Evolutionary conservation across 495 filamentous ascomycete species (phyloP).

Genomic region (Neurospora intermedia): DNA sequence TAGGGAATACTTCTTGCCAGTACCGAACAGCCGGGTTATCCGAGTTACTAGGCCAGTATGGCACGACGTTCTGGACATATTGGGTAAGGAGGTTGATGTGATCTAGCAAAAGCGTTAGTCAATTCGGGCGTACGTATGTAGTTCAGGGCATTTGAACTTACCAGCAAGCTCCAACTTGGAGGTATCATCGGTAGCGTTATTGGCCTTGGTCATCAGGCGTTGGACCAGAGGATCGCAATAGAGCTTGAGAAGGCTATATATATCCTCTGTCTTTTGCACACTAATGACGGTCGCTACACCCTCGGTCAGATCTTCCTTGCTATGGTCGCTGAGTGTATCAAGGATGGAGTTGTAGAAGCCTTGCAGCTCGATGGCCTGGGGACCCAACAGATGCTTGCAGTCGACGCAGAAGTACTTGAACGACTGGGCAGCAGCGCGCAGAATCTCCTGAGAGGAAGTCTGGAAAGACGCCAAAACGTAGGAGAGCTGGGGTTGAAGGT

Average conservation of each 20-base stretch:
- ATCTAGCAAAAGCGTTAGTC: conserved; percentile 41
- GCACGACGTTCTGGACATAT: conserved; percentile 70
- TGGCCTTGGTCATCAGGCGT: conserved; percentile 76
- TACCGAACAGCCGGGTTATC: conserved; percentile 92
- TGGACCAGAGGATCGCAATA: conserved; percentile 90
- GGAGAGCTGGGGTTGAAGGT: conserved; percentile 79
- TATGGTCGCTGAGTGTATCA: conserved; percentile 68
- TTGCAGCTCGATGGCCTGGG: conserved; percentile 74
- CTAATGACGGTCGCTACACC: conserved; percentile 86
- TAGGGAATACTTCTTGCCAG: conserved; percentile 83
- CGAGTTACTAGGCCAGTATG: conserved; percentile 58
- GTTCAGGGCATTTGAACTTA: conserved; percentile 29
- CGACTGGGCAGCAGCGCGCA: conserved; percentile 81
- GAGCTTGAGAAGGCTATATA: conserved; percentile 74
- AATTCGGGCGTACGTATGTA: not conserved
- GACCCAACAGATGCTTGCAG: conserved; percentile 73
- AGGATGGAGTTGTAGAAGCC: conserved; percentile 82
- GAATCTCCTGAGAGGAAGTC: conserved; percentile 73
- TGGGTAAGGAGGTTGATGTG: conserved; percentile 85
- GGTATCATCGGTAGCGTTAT: conserved; percentile 69
- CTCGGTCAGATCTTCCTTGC: conserved; percentile 92
- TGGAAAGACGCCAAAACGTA: conserved; percentile 90
- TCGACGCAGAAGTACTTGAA: conserved; percentile 96
- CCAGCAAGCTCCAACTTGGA: conserved; percentile 73
- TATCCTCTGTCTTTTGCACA: conserved; percentile 67